phyloP scores from a whole-genome alignment of 73 alveolate species.

The Paramecium primaurelia region DNA sequence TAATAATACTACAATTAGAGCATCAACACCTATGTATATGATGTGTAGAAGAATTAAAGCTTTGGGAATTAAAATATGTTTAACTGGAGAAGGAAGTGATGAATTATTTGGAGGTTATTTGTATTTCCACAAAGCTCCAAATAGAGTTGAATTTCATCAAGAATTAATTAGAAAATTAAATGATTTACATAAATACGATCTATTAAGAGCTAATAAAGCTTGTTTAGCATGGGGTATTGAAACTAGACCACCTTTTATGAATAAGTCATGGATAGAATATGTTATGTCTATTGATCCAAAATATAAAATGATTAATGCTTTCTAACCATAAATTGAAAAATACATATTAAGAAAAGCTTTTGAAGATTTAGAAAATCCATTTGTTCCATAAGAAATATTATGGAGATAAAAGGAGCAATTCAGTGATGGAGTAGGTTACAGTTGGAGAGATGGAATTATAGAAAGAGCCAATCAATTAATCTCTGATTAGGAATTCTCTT shows the following conservation, averaged over 20 bases:
- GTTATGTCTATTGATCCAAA: conserved; percentile 66
- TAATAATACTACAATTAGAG: conserved; percentile 83
- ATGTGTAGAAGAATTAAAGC: conserved; percentile 80
- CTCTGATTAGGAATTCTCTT: conserved; percentile 62
- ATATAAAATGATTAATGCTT: conserved; percentile 52
- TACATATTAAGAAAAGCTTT: conserved; percentile 80
- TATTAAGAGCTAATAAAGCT: conserved; percentile 63
- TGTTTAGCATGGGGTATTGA: conserved; percentile 72
- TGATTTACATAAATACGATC: conserved; percentile 63
- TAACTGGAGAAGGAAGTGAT: conserved; percentile 84
- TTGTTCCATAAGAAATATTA: conserved; percentile 76
- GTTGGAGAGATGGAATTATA: conserved; percentile 81
- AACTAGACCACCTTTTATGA: conserved; percentile 87
- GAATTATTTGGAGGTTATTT: conserved; percentile 82
- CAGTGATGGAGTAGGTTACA: conserved; percentile 89
- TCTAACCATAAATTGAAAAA: conserved; percentile 65
- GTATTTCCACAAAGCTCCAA: conserved; percentile 84
- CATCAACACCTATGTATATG: conserved; percentile 90
- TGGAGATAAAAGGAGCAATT: conserved; percentile 92
- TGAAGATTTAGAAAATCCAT: conserved; percentile 74
- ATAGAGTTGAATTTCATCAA: conserved; percentile 67
- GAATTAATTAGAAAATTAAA: conserved; percentile 63
- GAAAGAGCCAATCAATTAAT: conserved; percentile 52
- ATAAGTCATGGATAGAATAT: conserved; percentile 74
- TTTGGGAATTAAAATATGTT: conserved; percentile 62